phyloP scores from a whole-genome alignment of 164 flowering plant species.

The Dillenia suffruticosa region DNA sequence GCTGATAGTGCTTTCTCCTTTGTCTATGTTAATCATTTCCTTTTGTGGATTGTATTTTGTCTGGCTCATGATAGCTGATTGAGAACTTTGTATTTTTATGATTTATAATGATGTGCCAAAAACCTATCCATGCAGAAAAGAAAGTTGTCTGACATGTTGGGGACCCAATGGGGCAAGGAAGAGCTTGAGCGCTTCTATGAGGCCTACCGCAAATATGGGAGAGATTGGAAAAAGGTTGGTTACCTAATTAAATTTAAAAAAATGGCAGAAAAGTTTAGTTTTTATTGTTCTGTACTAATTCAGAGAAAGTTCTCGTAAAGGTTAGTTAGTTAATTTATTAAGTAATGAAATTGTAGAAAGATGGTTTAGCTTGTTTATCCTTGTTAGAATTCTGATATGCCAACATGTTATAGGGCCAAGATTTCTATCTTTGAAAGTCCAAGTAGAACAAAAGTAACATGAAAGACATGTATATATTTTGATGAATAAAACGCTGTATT shows the following conservation, averaged over 20 bases:
- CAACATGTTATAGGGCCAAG: too few relatives aligned
- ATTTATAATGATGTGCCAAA: conserved; percentile 6
- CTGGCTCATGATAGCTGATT: too few relatives aligned
- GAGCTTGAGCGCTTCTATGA: conserved; percentile 88
- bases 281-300: too few relatives aligned
- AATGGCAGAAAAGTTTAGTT: too few relatives aligned
- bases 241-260: neutral
- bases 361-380: neutral
- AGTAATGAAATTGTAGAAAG: neutral
- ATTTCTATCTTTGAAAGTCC: too few relatives aligned
- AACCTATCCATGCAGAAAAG: conserved; percentile 49
- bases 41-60: too few relatives aligned
- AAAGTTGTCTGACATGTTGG: conserved; percentile 78
- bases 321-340: neutral
- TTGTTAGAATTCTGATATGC: too few relatives aligned
- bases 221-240: conserved; percentile 90
- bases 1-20: too few relatives aligned
- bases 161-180: conserved; percentile 85
- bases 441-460: too few relatives aligned
- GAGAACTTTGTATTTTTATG: neutral
- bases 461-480: too few relatives aligned
- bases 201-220: conserved; percentile 77
- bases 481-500: too few relatives aligned
- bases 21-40: too few relatives aligned
- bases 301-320: neutral